Percentiles rank a stretch among this genome's conserved stretches.
Evolutionary conservation across 371 early-diverging fungal species (phyloP).

Genomic region (Mucor mucedo): DNA sequence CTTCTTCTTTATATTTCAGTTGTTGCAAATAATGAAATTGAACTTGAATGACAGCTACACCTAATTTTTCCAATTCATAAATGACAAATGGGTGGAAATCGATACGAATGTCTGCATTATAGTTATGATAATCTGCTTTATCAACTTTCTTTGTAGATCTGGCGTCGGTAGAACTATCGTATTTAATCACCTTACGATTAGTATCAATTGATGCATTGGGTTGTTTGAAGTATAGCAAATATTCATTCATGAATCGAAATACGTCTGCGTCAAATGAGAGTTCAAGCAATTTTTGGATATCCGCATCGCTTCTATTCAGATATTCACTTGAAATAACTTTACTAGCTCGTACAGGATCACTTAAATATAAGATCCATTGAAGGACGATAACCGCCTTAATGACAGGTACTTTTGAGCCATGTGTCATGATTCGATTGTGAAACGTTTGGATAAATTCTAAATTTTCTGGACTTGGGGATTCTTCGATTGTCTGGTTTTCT

Average conservation of each 20-base stretch:
- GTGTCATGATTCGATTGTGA: conserved; percentile 36
- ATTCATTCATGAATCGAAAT: conserved; percentile 74
- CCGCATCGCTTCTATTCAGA: conserved; percentile 58
- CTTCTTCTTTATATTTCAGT: conserved; percentile 78
- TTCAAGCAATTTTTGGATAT: conserved; percentile 64
- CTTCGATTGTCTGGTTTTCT: conserved; percentile 5
- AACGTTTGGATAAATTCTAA: conserved; percentile 28
- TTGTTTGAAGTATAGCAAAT: conserved; percentile 66
- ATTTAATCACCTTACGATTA: conserved; percentile 25
- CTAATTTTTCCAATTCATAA: conserved; percentile 54
- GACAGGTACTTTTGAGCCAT: conserved; percentile 58
- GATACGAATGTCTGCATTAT: conserved; percentile 41
- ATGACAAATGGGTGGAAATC: conserved; percentile 59
- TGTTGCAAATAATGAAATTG: conserved; percentile 63
- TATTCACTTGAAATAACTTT: conserved; percentile 36
- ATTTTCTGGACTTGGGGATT: background rate
- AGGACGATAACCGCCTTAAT: conserved; percentile 67
- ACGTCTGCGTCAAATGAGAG: conserved; percentile 58
- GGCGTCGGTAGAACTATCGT: conserved; percentile 7
- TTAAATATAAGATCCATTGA: conserved; percentile 63
- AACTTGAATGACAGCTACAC: conserved; percentile 54
- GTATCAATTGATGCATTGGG: conserved; percentile 40
- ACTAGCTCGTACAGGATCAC: conserved; percentile 55
- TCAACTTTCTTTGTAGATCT: conserved; percentile 29
- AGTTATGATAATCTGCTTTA: conserved; percentile 41